Evolutionary conservation across 441 rosid species (phyloP), one percentile per base, ranked within the genome.

Genomic region (Aleurites moluccanus): DNA sequence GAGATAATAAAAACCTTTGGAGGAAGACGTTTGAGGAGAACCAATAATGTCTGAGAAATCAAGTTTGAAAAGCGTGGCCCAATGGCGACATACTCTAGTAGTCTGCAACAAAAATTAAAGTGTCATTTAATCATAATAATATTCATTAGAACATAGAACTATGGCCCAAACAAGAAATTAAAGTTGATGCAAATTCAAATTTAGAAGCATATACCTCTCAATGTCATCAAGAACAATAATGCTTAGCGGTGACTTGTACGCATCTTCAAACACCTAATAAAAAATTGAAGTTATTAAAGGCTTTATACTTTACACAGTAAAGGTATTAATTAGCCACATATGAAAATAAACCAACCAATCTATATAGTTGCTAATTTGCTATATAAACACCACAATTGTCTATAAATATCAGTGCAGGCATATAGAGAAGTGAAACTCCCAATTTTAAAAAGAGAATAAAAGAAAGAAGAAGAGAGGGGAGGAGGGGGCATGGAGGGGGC

Each of bases 41-140:
- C 90, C 89, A 96, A 72, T 84, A 96, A 64, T 44, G 98, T 96
- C 83, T 96, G 99, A 52, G 92, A 89, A 75, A 95, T 91, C 76
- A 90, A 75, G 85, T 96, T 96, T 72, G 99, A 96, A 81, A 93
- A 96, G 11, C 97, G 94, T 80, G 99, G 99, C 3, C 99, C 99
- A 45, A 96, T 93, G 56, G 99, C 86, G 25, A 89, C 88, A 73
- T 93, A 96, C 88, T 96, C 99, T 84, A 96, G 78, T 76, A 96
- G 85, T 85, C 98, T 95, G 85, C 82, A 81, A 79, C 75, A 73
- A 70, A 10, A 64, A 75, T 40, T 52, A 63, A 73, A 62, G 59
- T 33, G 61, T 61, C 56, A 55, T 61, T 27, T 20, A 25, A 47
- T 42, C n/a, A 70, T 30, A 2, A 69, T 20, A 25, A 62, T 20